Conservation (phyloP, 2,329 filamentous ascomycete genomes). For the Fusarium sp. region DNA sequence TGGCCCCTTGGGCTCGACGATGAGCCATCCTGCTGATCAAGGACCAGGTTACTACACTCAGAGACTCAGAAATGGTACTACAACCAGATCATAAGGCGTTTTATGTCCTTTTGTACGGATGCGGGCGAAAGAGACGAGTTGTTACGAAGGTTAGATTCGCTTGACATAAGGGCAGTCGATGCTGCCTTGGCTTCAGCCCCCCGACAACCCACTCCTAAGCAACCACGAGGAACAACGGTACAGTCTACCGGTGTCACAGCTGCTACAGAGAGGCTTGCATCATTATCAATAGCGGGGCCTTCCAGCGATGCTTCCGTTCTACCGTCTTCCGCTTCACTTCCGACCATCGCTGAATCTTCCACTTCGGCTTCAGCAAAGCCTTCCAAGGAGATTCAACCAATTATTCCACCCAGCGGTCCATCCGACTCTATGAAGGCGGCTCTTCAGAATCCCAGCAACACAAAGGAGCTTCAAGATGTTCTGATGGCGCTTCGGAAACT, state of each 20-base stretch:
- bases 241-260: not conserved
- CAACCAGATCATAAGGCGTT: constrained; percentile 86
- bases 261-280: not conserved
- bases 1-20: not conserved
- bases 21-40: constrained; percentile 9
- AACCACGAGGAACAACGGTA: not conserved
- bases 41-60: constrained; percentile 73
- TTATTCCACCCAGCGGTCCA: constrained; percentile 26
- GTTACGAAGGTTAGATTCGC: constrained; percentile 78
- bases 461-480: constrained; percentile 77
- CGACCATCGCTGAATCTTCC: constrained; percentile 2
- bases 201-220: constrained; percentile 18
- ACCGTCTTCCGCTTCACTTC: not conserved
- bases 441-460: constrained; percentile 51
- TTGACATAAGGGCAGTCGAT: constrained; percentile 52
- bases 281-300: not conserved
- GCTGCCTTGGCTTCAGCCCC: constrained; percentile 17
- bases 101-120: constrained; percentile 88
- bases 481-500: constrained; percentile 90
- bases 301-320: not conserved
- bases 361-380: constrained; percentile 16
- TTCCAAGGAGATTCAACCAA: constrained; percentile 17
- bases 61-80: constrained; percentile 89
- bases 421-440: constrained; percentile 27
- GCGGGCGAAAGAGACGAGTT: constrained; percentile 79